Evolutionary conservation across 2,329 filamentous ascomycete genomes (phyloP).

Genomic region (Colletotrichum trifolii): DNA sequence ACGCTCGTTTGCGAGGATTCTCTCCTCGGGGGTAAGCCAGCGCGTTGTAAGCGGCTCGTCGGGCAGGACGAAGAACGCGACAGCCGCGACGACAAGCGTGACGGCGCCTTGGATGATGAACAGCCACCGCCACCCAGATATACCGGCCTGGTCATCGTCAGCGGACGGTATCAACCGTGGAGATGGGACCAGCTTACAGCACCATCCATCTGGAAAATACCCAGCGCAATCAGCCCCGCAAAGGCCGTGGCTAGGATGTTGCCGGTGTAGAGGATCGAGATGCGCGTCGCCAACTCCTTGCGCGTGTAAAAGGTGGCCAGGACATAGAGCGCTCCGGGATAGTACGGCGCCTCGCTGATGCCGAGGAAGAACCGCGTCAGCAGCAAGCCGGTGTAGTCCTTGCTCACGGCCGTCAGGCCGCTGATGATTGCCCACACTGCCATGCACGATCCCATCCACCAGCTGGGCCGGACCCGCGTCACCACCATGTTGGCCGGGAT

Average conservation of each 20-base stretch:
- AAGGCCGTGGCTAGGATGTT: slow-evolving; percentile 43
- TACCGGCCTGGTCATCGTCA: slow-evolving; percentile 6
- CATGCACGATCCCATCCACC: slow-evolving; percentile 35
- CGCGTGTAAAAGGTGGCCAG: slow-evolving; percentile 46
- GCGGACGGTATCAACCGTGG: too few species aligned
- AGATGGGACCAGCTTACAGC: slow-evolving; percentile 37
- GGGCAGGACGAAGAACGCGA: slow-evolving; percentile 36
- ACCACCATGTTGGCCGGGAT: slow-evolving; percentile 39
- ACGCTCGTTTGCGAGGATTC: slow-evolving; percentile 53
- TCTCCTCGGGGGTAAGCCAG: slow-evolving; percentile 50
- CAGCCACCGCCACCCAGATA: slow-evolving; percentile 80
- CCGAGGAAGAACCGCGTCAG: slow-evolving; percentile 40
- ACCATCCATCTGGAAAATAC: slow-evolving; percentile 44
- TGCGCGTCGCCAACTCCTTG: slow-evolving; percentile 43
- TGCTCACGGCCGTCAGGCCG: slow-evolving; percentile 42
- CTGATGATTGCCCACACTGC: slow-evolving; percentile 43
- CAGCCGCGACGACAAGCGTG: slow-evolving; percentile 35
- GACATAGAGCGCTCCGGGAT: slow-evolving; percentile 43
- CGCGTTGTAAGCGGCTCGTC: slow-evolving; percentile 49
- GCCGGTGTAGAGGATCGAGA: slow-evolving; percentile 44
- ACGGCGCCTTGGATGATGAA: slow-evolving; percentile 78
- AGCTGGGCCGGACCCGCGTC: slow-evolving; percentile 26
- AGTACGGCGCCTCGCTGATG: slow-evolving; percentile 43
- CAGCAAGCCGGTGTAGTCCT: slow-evolving; percentile 41
- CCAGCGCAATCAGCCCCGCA: slow-evolving; percentile 42